These are phyloP conservation scores for Nigrospora osmanthi DNA, from an alignment of 2,329 filamentous ascomycete genomes.

Conservation along the genomic window DNA sequence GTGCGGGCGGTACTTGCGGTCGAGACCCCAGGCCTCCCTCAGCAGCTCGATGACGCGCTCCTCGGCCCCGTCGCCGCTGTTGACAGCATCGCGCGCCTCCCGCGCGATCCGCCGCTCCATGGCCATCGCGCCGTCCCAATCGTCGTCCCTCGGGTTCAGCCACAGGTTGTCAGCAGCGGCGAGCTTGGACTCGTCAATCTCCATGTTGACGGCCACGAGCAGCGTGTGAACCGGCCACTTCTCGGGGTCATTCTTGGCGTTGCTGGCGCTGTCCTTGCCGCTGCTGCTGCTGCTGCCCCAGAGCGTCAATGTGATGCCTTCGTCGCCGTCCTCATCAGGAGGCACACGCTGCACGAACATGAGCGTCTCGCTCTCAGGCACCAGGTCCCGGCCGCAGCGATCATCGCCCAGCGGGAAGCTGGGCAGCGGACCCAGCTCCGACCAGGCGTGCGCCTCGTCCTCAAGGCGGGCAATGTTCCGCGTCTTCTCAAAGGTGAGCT, in stretches of 20 bases:
- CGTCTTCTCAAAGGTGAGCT: background rate
- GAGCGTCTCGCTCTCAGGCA: conserved; percentile 1
- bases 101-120: no score
- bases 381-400: background rate
- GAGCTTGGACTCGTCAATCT: background rate
- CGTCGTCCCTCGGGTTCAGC: no score
- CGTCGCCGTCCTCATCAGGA: no score
- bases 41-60: no score
- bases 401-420: background rate
- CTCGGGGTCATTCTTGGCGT: background rate
- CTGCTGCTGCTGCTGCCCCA: no score
- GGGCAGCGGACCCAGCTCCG: background rate
- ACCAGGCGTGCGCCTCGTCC: background rate
- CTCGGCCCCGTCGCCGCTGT: no score
- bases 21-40: no score
- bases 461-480: background rate
- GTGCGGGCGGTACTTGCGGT: background rate
- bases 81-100: no score
- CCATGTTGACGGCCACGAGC: background rate
- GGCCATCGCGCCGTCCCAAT: no score
- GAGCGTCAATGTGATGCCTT: no score
- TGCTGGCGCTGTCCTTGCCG: no score
- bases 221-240: background rate
- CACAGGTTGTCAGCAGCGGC: no score
- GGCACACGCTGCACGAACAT: background rate